Base-by-base conservation (phyloP, 768 basidiomycete species). In the Xerocomus spinulosus region DNA sequence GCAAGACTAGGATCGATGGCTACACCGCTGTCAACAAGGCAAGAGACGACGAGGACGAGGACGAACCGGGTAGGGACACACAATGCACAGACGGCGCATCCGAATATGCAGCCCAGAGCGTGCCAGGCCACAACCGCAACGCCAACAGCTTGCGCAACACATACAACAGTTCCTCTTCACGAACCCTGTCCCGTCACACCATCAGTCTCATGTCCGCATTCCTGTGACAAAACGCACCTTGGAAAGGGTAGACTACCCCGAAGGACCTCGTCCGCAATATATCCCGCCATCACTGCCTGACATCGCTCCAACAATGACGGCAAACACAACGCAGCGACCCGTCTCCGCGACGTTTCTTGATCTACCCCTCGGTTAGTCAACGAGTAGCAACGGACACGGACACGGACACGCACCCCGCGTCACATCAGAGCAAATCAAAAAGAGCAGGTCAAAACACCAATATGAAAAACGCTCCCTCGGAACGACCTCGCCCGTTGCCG, bases 211-310 rank as follows among this genome's bases (percentile, higher is more conserved):
- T 9, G 18, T 15, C 14, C 10, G 3, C 5, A 4, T 17, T 25
- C 4, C 0, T 10, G 9, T n/a, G n/a, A n/a, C n/a, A n/a, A n/a
- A n/a, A 40, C 68, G 53, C 43, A 89, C 90, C 92, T 79, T 35
- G 90, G 82, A 68, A 96, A 94, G 1, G 95, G 95, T 49, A 94
- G 72, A 50, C 78, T 80, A 2, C 94, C 92, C n/a, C 94, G 79
- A 26, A 97, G 60, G 2, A 81, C 77, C 54, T 87, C 84, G 57
- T 97, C 95, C 0, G 89, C 92, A 14, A 95, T 74, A 59, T 87
- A 97, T 8, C 78, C 74, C 15, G 80, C 73, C 46, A 97, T 69
- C 0, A 82, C 75, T 1, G 73, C 70, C 36, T 78, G 76, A 67
- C 88, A 92, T n/a, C 94, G 82, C 51, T 77, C 80, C 23, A 97